phyloP scores from a whole-genome alignment of 2,329 filamentous ascomycete genomes.

The Clonostachys rhizophaga region DNA sequence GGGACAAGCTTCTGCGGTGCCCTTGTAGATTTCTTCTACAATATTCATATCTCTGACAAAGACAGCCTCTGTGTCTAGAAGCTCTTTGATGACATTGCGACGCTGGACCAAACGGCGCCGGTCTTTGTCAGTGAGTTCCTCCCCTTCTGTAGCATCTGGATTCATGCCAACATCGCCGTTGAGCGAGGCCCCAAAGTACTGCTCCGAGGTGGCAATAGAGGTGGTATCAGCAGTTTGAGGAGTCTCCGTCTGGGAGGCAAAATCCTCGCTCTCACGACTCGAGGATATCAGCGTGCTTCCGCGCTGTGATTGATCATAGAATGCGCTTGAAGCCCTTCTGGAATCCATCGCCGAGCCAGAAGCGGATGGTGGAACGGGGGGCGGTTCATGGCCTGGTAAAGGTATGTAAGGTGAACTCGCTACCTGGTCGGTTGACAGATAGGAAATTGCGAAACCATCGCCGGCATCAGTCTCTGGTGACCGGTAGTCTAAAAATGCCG shows the following conservation, averaged over 20 bases:
- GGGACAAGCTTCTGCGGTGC: constrained; percentile 77
- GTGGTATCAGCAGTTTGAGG: constrained; percentile 40
- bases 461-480: constrained; percentile 48
- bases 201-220: constrained; percentile 37
- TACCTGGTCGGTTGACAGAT: constrained; percentile 15
- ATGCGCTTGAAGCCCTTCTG: constrained; percentile 34
- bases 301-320: constrained; percentile 29
- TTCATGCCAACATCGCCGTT: constrained; percentile 29
- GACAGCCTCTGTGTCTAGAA: constrained; percentile 86
- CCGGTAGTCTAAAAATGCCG: constrained; percentile 24
- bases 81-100: constrained; percentile 80
- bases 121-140: constrained; percentile 45
- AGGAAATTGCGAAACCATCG: constrained; percentile 43
- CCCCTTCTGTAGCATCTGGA: constrained; percentile 26
- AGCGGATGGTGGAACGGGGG: constrained; percentile 37
- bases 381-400: constrained; percentile 42
- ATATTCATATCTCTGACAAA: constrained; percentile 97
- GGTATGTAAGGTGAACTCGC: constrained; percentile 22
- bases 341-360: constrained; percentile 27
- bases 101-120: constrained; percentile 74
- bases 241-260: constrained; percentile 32
- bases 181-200: constrained; percentile 26
- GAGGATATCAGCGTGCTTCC: constrained; percentile 36
- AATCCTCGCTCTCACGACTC: constrained; percentile 39
- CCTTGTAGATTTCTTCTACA: constrained; percentile 95